phyloP scores from a whole-genome alignment of 2,329 filamentous ascomycete species.

The Colletotrichum lentis region DNA sequence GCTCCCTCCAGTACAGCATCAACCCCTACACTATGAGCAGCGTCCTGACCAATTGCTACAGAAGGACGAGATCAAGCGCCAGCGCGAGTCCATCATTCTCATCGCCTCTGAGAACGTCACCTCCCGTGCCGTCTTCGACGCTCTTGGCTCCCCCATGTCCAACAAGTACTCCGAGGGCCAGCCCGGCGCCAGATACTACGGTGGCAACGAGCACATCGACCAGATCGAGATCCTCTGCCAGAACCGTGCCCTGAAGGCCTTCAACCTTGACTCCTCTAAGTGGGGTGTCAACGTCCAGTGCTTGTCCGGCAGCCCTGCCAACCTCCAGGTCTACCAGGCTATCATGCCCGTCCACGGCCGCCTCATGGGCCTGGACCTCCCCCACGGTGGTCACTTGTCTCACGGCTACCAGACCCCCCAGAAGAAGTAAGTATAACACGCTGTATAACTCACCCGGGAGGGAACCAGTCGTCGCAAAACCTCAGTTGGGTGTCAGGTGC shows the following conservation, averaged over 20 bases:
- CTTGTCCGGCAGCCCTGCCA: conserved; percentile 91
- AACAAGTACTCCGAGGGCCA: conserved; percentile 99
- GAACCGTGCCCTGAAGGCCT: conserved; percentile 88
- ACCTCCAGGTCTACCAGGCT: conserved; percentile 97
- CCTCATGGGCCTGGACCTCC: conserved; percentile 95
- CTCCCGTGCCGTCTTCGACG: conserved; percentile 96
- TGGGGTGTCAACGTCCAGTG: conserved; percentile 99
- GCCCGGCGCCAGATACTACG: conserved; percentile 97
- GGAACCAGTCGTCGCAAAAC: too few species aligned
- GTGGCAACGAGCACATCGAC: conserved; percentile 99
- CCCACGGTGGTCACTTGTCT: conserved; percentile 91
- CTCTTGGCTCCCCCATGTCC: conserved; percentile 91
- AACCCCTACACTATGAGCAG: background rate
- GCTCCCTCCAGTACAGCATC: background rate
- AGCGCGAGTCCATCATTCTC: conserved; percentile 97
- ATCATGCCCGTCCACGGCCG: conserved; percentile 95
- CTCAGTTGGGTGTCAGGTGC: background rate
- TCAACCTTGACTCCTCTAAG: conserved; percentile 83
- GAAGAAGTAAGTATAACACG: conserved; percentile 72
- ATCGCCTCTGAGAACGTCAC: conserved; percentile 99
- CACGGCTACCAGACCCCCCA: conserved; percentile 97
- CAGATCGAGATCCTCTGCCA: conserved; percentile 96
- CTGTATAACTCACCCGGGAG: too few species aligned
- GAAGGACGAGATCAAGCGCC: conserved; percentile 94
- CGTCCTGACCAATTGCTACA: conserved; percentile 48